Percentiles rank a stretch among this genome's conserved stretches.
Conservation (phyloP, 2,329 filamentous ascomycete species). For the Gnomoniopsis smithogilvyi region DNA sequence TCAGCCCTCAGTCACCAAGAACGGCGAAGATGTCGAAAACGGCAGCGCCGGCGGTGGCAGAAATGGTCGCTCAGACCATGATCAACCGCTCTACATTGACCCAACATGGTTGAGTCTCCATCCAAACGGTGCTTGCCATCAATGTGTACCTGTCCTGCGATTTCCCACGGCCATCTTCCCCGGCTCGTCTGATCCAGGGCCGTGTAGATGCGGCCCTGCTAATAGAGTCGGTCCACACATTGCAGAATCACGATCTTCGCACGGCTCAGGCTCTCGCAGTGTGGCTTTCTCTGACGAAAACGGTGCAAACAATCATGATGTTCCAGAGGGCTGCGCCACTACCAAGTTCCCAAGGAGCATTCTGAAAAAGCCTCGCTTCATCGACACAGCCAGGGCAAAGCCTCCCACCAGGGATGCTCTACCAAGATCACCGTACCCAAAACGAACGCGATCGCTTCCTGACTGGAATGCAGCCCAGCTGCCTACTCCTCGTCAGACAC, state of each 20-base stretch:
- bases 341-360: not conserved
- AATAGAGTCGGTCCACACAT: not conserved
- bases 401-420: not conserved
- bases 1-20: too few relatives aligned
- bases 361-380: not conserved
- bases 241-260: not conserved
- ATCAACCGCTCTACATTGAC: not conserved
- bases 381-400: not conserved
- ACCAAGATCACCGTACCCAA: not conserved
- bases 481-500: not conserved
- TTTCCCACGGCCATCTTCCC: conserved; percentile 10
- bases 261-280: not conserved
- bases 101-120: conserved; percentile 4
- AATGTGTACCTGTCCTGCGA: conserved; percentile 1
- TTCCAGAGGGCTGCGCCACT: not conserved
- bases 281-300: conserved; percentile 9
- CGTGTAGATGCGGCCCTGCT: not conserved
- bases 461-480: not conserved
- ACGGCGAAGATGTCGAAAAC: too few relatives aligned
- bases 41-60: too few relatives aligned
- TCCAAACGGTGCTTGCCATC: not conserved
- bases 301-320: not conserved
- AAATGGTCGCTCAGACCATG: not conserved
- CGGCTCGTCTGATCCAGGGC: not conserved
- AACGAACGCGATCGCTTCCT: not conserved